Conservation (phyloP, 73 alveolate species). For the Symbiodinium natans region DNA sequence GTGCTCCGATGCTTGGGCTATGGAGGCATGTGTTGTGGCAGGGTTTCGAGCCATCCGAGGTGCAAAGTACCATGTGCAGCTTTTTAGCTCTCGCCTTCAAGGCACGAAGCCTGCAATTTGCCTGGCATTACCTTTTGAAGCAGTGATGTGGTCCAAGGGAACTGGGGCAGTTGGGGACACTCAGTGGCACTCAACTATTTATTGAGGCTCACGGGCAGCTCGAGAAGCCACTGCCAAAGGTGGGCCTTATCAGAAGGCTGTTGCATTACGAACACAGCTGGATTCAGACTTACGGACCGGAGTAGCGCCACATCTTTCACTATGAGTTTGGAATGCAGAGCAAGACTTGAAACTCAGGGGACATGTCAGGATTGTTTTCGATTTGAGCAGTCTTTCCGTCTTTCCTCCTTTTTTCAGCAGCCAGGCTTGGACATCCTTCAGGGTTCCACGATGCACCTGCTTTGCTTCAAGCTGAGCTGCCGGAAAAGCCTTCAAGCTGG, state of each 20-base stretch:
- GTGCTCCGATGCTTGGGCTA: no score
- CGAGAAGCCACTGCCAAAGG: constrained; percentile 79
- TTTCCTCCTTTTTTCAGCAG: no score
- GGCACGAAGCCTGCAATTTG: neutral
- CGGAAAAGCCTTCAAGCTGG: neutral
- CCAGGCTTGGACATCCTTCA: constrained; percentile 65
- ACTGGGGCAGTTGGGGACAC: no score
- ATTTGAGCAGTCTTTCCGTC: no score
- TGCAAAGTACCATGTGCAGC: constrained; percentile 56
- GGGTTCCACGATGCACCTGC: constrained; percentile 86
- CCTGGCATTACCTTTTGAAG: neutral
- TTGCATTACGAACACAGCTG: neutral
- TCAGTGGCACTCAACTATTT: neutral
- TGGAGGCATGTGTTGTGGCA: neutral
- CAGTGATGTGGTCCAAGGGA: no score
- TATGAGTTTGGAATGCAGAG: no score
- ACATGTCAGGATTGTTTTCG: no score
- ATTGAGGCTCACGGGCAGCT: constrained; percentile 28
- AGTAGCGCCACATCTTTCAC: no score
- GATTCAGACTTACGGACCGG: neutral
- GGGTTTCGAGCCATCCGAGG: neutral
- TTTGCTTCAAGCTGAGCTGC: neutral
- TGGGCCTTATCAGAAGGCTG: no score
- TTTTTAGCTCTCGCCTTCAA: constrained; percentile 57
- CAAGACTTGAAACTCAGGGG: no score